A percentile compares a stretch with the other conserved stretches of the same genome.
Conservation (phyloP, 2,329 filamentous ascomycete species). For the Neofusicoccum ribis region DNA sequence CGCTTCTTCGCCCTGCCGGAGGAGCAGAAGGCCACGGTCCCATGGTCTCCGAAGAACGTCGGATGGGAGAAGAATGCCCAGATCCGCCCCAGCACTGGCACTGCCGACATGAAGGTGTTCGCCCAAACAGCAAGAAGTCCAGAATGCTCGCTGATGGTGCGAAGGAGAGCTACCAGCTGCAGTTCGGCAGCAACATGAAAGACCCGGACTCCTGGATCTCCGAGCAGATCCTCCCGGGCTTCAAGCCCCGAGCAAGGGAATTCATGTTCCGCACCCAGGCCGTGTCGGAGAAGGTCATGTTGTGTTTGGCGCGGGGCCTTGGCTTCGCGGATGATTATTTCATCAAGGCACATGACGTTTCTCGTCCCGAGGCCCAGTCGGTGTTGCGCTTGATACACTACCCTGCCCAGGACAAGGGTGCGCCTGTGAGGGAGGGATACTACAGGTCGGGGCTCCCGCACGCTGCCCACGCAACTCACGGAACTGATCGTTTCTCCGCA, state of each 20-base stretch:
- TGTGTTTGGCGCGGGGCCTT: conserved; percentile 59
- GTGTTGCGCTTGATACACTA: conserved; percentile 61
- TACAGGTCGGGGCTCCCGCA: conserved; percentile 30
- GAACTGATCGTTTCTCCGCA: background rate
- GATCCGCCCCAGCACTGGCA: conserved; percentile 60
- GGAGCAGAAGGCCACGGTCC: conserved; percentile 53
- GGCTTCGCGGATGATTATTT: conserved; percentile 60
- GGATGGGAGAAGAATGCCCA: conserved; percentile 64
- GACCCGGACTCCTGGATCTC: conserved; percentile 50
- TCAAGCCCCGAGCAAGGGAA: conserved; percentile 44
- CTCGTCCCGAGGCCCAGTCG: conserved; percentile 53
- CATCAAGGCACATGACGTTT: conserved; percentile 54
- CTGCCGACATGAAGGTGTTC: conserved; percentile 50
- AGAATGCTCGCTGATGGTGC: no score
- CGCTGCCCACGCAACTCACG: no score
- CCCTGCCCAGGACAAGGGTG: conserved; percentile 34
- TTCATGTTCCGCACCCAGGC: conserved; percentile 59
- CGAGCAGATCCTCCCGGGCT: conserved; percentile 51
- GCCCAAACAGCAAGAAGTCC: no score
- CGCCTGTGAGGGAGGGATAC: conserved; percentile 41
- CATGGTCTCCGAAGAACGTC: conserved; percentile 57
- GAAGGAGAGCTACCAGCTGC: conserved; percentile 63
- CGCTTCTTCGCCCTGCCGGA: conserved; percentile 57
- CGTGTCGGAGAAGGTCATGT: conserved; percentile 59
- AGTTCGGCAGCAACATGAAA: conserved; percentile 58